These are phyloP conservation scores for Cymbopogon citratus DNA, from an alignment of 176 grass and related monocot species.

Conservation along the genomic window DNA sequence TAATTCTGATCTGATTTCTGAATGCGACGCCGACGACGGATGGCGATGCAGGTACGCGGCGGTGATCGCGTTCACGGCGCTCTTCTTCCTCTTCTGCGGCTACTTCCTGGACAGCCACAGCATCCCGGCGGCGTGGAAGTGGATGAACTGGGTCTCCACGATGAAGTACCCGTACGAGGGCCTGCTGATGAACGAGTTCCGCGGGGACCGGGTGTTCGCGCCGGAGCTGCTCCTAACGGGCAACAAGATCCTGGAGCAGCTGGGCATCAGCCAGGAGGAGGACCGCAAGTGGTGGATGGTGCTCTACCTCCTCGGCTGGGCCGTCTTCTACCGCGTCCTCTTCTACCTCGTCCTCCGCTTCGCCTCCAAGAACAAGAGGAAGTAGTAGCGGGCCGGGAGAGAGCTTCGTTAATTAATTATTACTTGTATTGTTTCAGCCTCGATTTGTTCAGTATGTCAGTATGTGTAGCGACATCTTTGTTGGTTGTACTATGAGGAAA, in stretches of 20 bases:
- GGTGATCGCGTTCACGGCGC: constrained; percentile 68
- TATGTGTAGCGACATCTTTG: no score
- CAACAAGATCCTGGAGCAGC: constrained; percentile 41
- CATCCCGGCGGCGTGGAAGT: constrained; percentile 51
- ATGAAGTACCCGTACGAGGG: constrained; percentile 76
- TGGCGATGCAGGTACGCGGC: constrained; percentile 44
- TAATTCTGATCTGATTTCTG: background rate
- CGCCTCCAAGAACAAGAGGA: constrained; percentile 66
- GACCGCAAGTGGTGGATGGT: constrained; percentile 61
- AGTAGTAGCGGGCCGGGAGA: constrained; percentile 23
- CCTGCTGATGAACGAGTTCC: constrained; percentile 65
- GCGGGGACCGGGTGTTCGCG: background rate
- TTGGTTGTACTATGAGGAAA: no score
- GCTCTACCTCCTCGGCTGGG: constrained; percentile 54
- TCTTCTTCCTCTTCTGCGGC: constrained; percentile 69
- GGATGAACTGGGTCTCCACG: constrained; percentile 54
- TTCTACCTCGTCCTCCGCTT: constrained; percentile 67
- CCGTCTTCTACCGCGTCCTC: constrained; percentile 55
- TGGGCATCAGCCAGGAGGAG: constrained; percentile 32
- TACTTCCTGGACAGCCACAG: constrained; percentile 55
- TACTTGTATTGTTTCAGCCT: background rate
- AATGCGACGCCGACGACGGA: background rate
- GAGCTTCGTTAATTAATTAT: background rate
- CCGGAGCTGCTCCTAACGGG: constrained; percentile 1
- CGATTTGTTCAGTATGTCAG: no score